phyloP scores from a whole-genome alignment of 768 basidiomycete genomes.

The Tylopilus sp. region DNA sequence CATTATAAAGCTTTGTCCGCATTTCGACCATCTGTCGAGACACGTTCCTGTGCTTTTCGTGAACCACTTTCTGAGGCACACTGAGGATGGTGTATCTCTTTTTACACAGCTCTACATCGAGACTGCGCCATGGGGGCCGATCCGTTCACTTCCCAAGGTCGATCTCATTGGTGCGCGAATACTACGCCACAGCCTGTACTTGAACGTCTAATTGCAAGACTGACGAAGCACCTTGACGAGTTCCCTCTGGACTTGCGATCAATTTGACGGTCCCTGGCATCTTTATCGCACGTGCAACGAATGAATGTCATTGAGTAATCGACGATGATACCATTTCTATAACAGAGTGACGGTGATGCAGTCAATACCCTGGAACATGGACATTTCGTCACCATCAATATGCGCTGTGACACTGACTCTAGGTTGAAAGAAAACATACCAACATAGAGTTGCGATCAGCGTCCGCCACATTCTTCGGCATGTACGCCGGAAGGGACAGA shows the following conservation, averaged over 20 bases:
- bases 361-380: not conserved
- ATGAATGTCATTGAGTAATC: not conserved
- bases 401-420: too few relatives aligned
- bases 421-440: not conserved
- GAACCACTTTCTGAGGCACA: too few relatives aligned
- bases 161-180: not conserved
- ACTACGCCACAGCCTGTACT: not conserved
- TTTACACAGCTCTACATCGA: not conserved
- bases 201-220: not conserved
- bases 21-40: not conserved
- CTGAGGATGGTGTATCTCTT: not conserved
- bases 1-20: not conserved
- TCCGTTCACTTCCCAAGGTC: not conserved
- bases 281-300: not conserved
- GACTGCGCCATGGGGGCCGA: slow-evolving; percentile 1
- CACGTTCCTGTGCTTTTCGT: too few relatives aligned
- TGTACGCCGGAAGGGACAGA: too few relatives aligned
- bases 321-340: not conserved
- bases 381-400: too few relatives aligned
- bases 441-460: not conserved
- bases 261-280: not conserved
- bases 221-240: slow-evolving; percentile 11
- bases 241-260: not conserved
- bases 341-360: not conserved
- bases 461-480: not conserved